phyloP scores from a whole-genome alignment of 352 stramenopile species.

The Globisporangium paddicum region DNA sequence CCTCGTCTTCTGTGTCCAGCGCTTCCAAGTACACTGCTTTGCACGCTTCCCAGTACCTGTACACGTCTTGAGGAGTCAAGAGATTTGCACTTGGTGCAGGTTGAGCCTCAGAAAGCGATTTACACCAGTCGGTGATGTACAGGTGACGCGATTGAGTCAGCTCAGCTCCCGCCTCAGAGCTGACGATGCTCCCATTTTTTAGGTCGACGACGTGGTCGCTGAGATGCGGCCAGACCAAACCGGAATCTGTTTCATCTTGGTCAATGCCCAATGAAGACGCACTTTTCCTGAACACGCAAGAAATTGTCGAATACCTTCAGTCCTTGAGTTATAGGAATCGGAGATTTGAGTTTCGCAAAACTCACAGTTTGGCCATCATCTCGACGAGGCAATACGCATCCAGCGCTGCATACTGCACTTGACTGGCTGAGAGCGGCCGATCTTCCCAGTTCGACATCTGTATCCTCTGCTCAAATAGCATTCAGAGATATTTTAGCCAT shows the following conservation, averaged over 20 bases:
- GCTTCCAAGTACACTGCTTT: conserved; percentile 16
- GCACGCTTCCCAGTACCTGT: conserved; percentile 27
- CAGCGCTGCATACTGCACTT: conserved; percentile 57
- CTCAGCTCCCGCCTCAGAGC: conserved; percentile 12
- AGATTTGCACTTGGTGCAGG: conserved; percentile 13
- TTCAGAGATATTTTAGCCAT: neutral
- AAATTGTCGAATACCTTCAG: neutral
- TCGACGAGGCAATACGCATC: conserved; percentile 58
- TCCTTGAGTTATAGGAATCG: neutral
- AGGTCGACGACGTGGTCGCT: conserved; percentile 18
- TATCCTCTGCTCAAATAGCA: conserved; percentile 27
- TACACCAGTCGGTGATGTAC: conserved; percentile 33
- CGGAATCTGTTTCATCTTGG: neutral
- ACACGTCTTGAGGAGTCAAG: conserved; percentile 24
- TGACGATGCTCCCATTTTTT: conserved; percentile 24
- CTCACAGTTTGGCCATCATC: conserved; percentile 49
- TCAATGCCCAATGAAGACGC: neutral
- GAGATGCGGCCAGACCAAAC: conserved; percentile 21
- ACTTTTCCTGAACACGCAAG: neutral
- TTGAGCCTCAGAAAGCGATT: neutral
- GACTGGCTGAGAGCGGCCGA: conserved; percentile 39
- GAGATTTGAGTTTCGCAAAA: no score
- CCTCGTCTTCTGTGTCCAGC: neutral
- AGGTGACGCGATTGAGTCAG: conserved; percentile 21
- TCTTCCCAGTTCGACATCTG: conserved; percentile 69